Base-by-base conservation (phyloP, 1,284 basidiomycete genomes). In the Ganoderma sinense region DNA sequence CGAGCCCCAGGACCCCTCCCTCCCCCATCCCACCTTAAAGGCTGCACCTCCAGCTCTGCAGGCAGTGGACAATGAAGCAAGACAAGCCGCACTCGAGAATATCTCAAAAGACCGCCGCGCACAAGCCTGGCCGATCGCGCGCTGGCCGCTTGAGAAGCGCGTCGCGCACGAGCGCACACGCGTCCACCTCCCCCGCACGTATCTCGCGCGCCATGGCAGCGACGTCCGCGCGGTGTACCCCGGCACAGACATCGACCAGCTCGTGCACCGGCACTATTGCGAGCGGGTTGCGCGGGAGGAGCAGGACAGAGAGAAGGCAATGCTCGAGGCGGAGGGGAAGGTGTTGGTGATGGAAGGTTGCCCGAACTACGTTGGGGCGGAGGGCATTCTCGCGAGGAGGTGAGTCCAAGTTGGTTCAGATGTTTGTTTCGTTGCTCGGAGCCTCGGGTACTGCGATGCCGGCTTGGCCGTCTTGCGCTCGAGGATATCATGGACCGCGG, bases 171-270 rank as follows among this genome's bases (percentile, higher is more conserved):
- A 72, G 41, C 71, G 72, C 64, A 77, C 79, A 56, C 78, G 77
- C 29, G 76, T 84, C 48, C 81, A 84, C 69, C 79, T 85, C 23
- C 84, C 84, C 6, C 78, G 82, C 39, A 80, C 81, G 10, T 84
- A 84, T 72, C 78, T 81, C 62, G 78, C 78, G 33, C 75, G 75
- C 55, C 77, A 80, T 43, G 84, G 83, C 18, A 77, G 77, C 71
- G 83, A 84, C 67, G 75, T 81, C 23, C 76, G 77, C 48, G 74
- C 67, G 4, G 75, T 84, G 3, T 74, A 75, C 48, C 68, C 77
- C 1, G 82, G 80, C 36, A 74, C 75, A 36, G 83, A 84, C 72
- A 64, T 85, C 65, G 84, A 85, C 71, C 80, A 81, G 72, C 74
- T 84, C 66, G 80, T 84, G 58, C 79, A 83, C 69, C 72, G 76